phyloP scores from a whole-genome alignment of 495 filamentous ascomycete genomes.

The Rostrohypoxylon terebratum region DNA sequence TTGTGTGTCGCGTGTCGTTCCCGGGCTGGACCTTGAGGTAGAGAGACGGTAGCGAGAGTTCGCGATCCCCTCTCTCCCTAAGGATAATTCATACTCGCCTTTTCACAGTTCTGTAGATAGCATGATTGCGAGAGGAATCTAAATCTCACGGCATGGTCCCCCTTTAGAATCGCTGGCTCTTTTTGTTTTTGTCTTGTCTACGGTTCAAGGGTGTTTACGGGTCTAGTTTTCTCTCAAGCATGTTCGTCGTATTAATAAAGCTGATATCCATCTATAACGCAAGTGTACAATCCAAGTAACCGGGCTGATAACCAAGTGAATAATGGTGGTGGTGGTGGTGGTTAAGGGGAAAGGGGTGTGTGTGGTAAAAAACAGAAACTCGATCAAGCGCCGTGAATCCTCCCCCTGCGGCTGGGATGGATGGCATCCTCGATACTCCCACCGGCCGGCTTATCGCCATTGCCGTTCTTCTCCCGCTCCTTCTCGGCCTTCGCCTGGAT shows the following conservation, averaged over 20 bases:
- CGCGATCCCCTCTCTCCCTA: conserved; percentile 4
- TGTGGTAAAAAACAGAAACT: not conserved
- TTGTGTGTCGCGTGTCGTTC: conserved; percentile 1
- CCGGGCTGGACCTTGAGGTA: not conserved
- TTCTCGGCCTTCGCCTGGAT: conserved; percentile 65
- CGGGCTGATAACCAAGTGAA: conserved; percentile 27
- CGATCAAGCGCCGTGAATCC: conserved; percentile 50
- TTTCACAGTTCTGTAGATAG: conserved; percentile 51
- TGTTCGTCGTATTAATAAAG: not conserved
- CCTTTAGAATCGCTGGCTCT: not conserved
- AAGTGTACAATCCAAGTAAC: no score
- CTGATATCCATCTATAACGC: not conserved
- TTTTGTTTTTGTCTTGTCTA: conserved; percentile 6
- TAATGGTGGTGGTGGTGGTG: not conserved
- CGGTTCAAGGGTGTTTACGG: not conserved
- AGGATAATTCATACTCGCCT: conserved; percentile 36
- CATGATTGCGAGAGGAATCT: conserved; percentile 44
- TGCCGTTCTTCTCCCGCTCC: conserved; percentile 53
- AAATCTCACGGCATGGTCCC: conserved; percentile 32
- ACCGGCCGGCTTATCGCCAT: conserved; percentile 38
- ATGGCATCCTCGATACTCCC: conserved; percentile 58
- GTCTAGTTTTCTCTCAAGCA: not conserved
- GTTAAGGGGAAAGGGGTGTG: not conserved
- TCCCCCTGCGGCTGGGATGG: conserved; percentile 70
- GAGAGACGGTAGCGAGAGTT: conserved; percentile 33